These are phyloP conservation scores for Aspergillus fijiensis DNA, from an alignment of 2,329 filamentous ascomycete species.

Conservation along the genomic window DNA sequence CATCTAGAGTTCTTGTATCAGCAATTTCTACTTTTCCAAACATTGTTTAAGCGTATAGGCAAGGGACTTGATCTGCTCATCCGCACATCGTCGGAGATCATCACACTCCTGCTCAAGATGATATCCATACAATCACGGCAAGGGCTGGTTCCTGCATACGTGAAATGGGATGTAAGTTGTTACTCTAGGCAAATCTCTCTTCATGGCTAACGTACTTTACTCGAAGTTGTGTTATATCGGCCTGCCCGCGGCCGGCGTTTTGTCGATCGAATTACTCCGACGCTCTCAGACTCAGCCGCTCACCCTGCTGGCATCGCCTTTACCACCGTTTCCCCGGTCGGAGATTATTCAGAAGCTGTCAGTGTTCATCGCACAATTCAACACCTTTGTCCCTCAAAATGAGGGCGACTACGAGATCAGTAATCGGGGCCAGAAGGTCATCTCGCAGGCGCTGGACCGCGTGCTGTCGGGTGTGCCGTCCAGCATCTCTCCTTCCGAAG, in stretches of 20 bases:
- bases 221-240: constrained; percentile 20
- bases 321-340: constrained; percentile 17
- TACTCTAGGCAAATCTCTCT: too few relatives aligned
- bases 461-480: constrained; percentile 10
- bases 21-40: constrained; percentile 22
- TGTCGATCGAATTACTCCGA: constrained; percentile 24
- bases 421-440: constrained; percentile 11
- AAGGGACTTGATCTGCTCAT: constrained; percentile 5
- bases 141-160: neutral
- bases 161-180: constrained; percentile 7
- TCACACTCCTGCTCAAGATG: constrained; percentile 1
- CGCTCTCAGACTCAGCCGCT: constrained; percentile 11
- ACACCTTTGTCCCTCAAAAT: constrained; percentile 11
- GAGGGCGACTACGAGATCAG: constrained; percentile 16
- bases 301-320: neutral
- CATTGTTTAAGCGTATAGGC: constrained; percentile 16
- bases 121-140: constrained; percentile 4
- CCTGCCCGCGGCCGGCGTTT: constrained; percentile 24
- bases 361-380: constrained; percentile 19
- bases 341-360: constrained; percentile 25
- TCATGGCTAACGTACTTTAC: neutral
- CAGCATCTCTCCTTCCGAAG: neutral
- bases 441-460: constrained; percentile 19
- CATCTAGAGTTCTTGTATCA: constrained; percentile 23
- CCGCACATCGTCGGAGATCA: constrained; percentile 3